Evolutionary conservation across 305 asterid species (phyloP).

Genomic region (Fraxinus ornus): DNA sequence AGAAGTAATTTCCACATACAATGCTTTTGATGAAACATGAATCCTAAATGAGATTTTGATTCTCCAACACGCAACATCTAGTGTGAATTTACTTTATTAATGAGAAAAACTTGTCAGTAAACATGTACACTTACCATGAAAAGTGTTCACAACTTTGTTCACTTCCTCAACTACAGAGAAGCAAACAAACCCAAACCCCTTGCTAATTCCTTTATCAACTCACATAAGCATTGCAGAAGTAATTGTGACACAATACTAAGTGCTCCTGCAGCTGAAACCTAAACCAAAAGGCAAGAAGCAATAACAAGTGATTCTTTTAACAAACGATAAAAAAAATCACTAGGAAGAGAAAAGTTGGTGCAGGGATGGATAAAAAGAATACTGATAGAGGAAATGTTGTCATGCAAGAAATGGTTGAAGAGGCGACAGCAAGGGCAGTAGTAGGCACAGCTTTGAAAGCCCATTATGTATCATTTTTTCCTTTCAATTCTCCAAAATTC

Average conservation of each 20-base stretch:
- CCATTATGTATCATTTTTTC: too few species aligned
- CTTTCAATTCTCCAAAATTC: too few species aligned
- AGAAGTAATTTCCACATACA: too few species aligned
- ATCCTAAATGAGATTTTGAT: too few species aligned
- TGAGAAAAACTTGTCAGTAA: not conserved
- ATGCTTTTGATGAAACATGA: too few species aligned
- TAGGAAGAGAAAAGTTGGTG: conserved; percentile 24
- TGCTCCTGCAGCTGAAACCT: conserved; percentile 45
- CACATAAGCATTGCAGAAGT: conserved; percentile 76
- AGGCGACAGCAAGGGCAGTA: not conserved
- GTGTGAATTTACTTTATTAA: not conserved
- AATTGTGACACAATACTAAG: conserved; percentile 68
- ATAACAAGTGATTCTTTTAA: not conserved
- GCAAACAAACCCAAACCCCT: conserved; percentile 91
- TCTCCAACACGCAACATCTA: too few species aligned
- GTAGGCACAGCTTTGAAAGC: not conserved
- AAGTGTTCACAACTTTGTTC: conserved; percentile 52
- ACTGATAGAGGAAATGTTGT: conserved; percentile 7
- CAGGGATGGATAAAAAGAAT: conserved; percentile 5
- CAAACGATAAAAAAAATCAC: conserved; percentile 22
- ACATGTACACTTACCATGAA: conserved; percentile 50
- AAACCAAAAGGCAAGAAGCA: not conserved
- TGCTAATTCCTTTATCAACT: conserved; percentile 74
- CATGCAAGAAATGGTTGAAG: conserved; percentile 4
- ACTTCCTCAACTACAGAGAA: conserved; percentile 79